These are phyloP conservation scores for Daldinia sp. DNA, from an alignment of 2,329 filamentous ascomycete species.

Conservation along the genomic window DNA sequence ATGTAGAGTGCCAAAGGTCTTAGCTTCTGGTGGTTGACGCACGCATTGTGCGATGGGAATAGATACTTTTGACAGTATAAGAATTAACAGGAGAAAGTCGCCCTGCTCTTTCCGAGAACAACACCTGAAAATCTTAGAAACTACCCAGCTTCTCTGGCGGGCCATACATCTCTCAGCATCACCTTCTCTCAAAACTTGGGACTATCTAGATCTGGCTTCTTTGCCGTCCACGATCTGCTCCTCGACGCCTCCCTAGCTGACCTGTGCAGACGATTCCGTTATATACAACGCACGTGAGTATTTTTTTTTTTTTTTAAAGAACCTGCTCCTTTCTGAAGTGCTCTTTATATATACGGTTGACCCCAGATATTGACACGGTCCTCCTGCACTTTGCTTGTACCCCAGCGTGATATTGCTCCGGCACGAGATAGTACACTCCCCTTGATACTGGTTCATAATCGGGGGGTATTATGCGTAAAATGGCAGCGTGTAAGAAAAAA, in stretches of 20 bases:
- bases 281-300: constrained; percentile 36
- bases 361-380: constrained; percentile 26
- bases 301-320: constrained; percentile 7
- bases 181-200: constrained; percentile 13
- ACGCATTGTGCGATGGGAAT: neutral
- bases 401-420: constrained; percentile 21
- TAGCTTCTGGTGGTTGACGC: neutral
- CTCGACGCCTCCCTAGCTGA: neutral
- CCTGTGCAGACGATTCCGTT: constrained; percentile 16
- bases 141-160: constrained; percentile 16
- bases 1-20: neutral
- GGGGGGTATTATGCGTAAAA: constrained; percentile 39
- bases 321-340: constrained; percentile 19
- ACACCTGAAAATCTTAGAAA: neutral
- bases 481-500: constrained; percentile 19
- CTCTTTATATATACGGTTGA: constrained; percentile 33
- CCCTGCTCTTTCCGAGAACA: neutral
- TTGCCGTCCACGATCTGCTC: constrained; percentile 1
- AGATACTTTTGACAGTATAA: constrained; percentile 1
- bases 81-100: constrained; percentile 1
- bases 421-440: constrained; percentile 6
- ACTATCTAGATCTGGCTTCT: constrained; percentile 9
- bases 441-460: constrained; percentile 27
- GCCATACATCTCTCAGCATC: constrained; percentile 22
- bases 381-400: constrained; percentile 18